Conservation (phyloP, 192 early-diverging fungal species). For the Mortierella claussenii region DNA sequence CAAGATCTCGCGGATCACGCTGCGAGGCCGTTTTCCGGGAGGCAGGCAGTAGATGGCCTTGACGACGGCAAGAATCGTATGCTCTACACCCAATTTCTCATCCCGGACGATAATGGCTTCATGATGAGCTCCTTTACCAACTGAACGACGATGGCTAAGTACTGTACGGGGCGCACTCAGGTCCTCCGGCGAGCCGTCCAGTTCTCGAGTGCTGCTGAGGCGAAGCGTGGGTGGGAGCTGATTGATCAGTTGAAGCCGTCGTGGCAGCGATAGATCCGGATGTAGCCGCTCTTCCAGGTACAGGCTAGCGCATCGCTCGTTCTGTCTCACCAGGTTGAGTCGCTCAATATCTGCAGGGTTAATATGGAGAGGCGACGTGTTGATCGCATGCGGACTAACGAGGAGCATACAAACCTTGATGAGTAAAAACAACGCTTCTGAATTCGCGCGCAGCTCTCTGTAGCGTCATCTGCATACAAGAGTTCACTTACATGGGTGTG, state of each 20-base stretch:
- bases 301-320: slow-evolving; percentile 2
- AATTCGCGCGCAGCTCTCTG: neutral
- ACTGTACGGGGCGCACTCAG: neutral
- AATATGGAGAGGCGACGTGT: neutral
- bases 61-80: slow-evolving; percentile 28
- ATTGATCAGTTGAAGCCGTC: slow-evolving; percentile 10
- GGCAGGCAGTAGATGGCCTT: slow-evolving; percentile 36
- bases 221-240: slow-evolving; percentile 27
- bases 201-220: neutral
- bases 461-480: neutral
- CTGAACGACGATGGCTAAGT: neutral
- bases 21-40: slow-evolving; percentile 5
- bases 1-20: slow-evolving; percentile 13
- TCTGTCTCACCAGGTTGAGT: slow-evolving; percentile 9
- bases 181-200: slow-evolving; percentile 10
- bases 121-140: neutral
- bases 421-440: too few relatives aligned
- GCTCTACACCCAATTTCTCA: neutral
- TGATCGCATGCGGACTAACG: too few relatives aligned
- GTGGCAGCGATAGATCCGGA: slow-evolving; percentile 19
- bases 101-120: neutral
- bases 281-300: slow-evolving; percentile 25
- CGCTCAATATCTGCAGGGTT: slow-evolving; percentile 3
- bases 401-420: too few relatives aligned
- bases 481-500: slow-evolving; percentile 16